Base-by-base conservation (phyloP, 345 rosid genomes). In the Linum usitatissimum region DNA sequence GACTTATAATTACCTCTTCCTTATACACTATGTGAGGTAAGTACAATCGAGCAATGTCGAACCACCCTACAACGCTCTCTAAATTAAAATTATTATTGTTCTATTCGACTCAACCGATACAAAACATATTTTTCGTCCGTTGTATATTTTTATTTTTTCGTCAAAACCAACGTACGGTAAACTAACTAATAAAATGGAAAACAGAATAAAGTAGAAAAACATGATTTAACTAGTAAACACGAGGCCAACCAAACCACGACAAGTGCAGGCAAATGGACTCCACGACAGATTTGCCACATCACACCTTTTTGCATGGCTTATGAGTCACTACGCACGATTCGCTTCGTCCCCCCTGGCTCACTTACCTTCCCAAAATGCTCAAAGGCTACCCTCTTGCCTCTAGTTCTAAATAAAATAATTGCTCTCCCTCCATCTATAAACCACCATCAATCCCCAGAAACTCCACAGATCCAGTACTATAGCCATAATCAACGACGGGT, bases 251-350 rank as follows among this genome's bases (percentile, higher is more conserved):
- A 55, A 23, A 55, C 8, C 18, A 55, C 7, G 18, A 55, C 13
- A 20, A n/a, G n/a, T 20, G n/a, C n/a, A n/a, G n/a, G n/a, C n/a
- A n/a, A 6, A 6, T 6, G n/a, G n/a, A n/a, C 8, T 17, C 23
- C 58, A 18, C 58, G 21, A 7, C 57, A 18, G 58, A 55, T 55
- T 23, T 55, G 23, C 30, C 28, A 18, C 58, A 6, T 55, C 58
- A 18, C 30, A 0, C 23, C 58, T 10, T 18, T 61, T 60, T 65
- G 53, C 54, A 45, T 39, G 6, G 40, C 42, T 55, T 30, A 19
- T 55, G 59, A 57, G 28, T 59, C 61, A 64, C 69, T 8, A 60
- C 21, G 68, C 62, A 54, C 57, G 68, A 77, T 76, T 73, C 70
- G 61, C 53, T 55, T 18, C 57, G 59, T 20, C 10, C 7, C 20